Evolutionary conservation across 2,329 filamentous ascomycete genomes (phyloP).

Genomic region (Botrytis porri): DNA sequence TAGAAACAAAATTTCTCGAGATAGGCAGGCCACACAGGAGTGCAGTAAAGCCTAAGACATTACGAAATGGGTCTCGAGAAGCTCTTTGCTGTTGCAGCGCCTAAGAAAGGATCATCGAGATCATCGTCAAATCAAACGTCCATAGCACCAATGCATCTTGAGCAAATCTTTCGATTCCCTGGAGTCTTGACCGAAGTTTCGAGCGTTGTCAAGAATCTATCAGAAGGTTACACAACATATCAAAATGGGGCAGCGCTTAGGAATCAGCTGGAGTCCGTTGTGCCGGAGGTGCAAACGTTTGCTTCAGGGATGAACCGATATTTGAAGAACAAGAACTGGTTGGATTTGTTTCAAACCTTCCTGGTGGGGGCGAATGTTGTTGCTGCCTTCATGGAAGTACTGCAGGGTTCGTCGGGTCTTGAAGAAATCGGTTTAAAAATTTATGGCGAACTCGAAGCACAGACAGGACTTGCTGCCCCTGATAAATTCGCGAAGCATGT

Average conservation of each 20-base stretch:
- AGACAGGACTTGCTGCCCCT: slow-evolving; percentile 22
- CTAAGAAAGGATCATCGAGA: slow-evolving; percentile 13
- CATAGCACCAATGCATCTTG: background rate
- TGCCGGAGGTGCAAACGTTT: slow-evolving; percentile 19
- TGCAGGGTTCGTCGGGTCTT: slow-evolving; percentile 15
- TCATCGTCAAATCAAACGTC: background rate
- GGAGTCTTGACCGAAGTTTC: slow-evolving; percentile 19
- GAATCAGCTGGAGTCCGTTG: slow-evolving; percentile 17
- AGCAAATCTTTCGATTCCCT: slow-evolving; percentile 19
- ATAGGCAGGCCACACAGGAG: background rate
- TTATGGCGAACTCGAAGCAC: slow-evolving; percentile 21
- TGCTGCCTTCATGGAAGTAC: slow-evolving; percentile 19
- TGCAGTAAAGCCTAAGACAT: background rate
- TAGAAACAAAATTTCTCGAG: background rate
- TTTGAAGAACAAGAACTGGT: slow-evolving; percentile 19
- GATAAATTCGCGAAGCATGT: slow-evolving; percentile 24
- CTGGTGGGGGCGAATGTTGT: slow-evolving; percentile 20
- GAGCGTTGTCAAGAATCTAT: slow-evolving; percentile 16
- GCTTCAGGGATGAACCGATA: slow-evolving; percentile 19
- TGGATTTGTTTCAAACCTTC: slow-evolving; percentile 18
- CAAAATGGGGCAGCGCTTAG: slow-evolving; percentile 19
- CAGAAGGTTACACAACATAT: slow-evolving; percentile 21
- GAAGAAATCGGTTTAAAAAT: slow-evolving; percentile 19
- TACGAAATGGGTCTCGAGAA: slow-evolving; percentile 15
- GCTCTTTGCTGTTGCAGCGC: slow-evolving; percentile 11